Evolutionary conservation across 2,329 filamentous ascomycete genomes (phyloP).

Genomic region (Fusarium praegraminearum): DNA sequence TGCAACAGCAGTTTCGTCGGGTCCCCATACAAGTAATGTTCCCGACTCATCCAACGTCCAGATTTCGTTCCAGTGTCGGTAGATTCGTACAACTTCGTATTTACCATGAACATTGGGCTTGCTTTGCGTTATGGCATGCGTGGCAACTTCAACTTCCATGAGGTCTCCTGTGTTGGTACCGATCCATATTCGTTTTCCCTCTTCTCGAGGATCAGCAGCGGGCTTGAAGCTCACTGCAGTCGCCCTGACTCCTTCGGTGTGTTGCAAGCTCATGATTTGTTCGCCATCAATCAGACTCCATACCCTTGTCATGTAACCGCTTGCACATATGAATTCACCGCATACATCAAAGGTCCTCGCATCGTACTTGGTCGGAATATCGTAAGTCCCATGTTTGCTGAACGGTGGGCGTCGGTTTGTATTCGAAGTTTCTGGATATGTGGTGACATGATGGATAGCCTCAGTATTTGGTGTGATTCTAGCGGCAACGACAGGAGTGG

Average conservation of each 20-base stretch:
- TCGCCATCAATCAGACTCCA: slow-evolving; percentile 90
- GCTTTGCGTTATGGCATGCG: slow-evolving; percentile 75
- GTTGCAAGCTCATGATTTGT: slow-evolving; percentile 80
- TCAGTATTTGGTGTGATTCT: slow-evolving; percentile 53
- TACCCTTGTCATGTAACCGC: slow-evolving; percentile 85
- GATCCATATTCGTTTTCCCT: slow-evolving; percentile 87
- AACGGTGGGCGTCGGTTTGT: slow-evolving; percentile 86
- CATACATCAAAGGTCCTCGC: slow-evolving; percentile 88
- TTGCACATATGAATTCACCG: slow-evolving; percentile 87
- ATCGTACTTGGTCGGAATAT: slow-evolving; percentile 88
- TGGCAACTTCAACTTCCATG: slow-evolving; percentile 85
- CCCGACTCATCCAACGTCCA: slow-evolving; percentile 96
- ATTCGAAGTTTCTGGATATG: slow-evolving; percentile 86
- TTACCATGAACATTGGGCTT: slow-evolving; percentile 80
- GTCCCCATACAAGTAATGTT: slow-evolving; percentile 86
- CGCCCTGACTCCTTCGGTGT: slow-evolving; percentile 86
- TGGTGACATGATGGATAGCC: slow-evolving; percentile 63
- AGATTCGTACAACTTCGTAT: slow-evolving; percentile 84
- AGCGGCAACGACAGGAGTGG: slow-evolving; percentile 33
- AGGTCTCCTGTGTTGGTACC: slow-evolving; percentile 91
- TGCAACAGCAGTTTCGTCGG: slow-evolving; percentile 77
- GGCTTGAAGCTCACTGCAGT: slow-evolving; percentile 89
- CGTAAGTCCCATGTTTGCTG: slow-evolving; percentile 76
- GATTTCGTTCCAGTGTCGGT: slow-evolving; percentile 86
- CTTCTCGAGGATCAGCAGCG: slow-evolving; percentile 78